Conservation (phyloP, 768 basidiomycete genomes). For the Ramaria rubella region DNA sequence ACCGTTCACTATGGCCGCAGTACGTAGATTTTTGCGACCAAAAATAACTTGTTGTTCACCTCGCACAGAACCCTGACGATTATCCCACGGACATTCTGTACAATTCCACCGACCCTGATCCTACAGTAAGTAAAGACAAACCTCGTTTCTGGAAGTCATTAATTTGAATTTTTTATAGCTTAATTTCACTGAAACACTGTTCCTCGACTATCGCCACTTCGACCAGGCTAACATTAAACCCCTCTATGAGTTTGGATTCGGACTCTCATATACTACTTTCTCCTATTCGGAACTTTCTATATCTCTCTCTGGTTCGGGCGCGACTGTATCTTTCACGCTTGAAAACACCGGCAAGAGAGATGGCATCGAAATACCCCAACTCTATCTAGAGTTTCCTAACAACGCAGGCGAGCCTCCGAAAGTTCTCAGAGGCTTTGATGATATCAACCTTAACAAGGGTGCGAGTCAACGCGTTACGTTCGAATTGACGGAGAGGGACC, state of each 20-base stretch:
- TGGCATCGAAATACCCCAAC: conserved; percentile 48
- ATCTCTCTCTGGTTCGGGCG: conserved; percentile 26
- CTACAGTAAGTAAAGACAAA: conserved; percentile 1
- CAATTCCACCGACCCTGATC: conserved; percentile 14
- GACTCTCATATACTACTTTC: conserved; percentile 70
- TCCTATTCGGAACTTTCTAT: conserved; percentile 48
- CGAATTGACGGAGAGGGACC: conserved; percentile 33
- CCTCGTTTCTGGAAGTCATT: no score
- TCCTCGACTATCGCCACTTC: conserved; percentile 20
- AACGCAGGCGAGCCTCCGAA: conserved; percentile 42
- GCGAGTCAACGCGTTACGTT: conserved; percentile 33
- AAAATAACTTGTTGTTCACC: neutral
- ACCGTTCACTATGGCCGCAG: conserved; percentile 35
- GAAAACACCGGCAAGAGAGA: conserved; percentile 41
- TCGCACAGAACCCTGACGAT: neutral
- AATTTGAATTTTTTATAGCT: conserved; percentile 24
- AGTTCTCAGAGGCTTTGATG: conserved; percentile 47
- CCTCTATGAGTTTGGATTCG: conserved; percentile 70
- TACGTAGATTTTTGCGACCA: conserved; percentile 10
- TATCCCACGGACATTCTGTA: conserved; percentile 13
- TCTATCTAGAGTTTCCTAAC: conserved; percentile 46
- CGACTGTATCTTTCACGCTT: conserved; percentile 37
- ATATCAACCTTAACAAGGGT: conserved; percentile 35
- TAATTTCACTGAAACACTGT: conserved; percentile 28
- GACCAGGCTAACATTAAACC: conserved; percentile 58